Evolutionary conservation across 108 stramenopile genomes (phyloP).

Genomic region (Nitzschia palea): DNA sequence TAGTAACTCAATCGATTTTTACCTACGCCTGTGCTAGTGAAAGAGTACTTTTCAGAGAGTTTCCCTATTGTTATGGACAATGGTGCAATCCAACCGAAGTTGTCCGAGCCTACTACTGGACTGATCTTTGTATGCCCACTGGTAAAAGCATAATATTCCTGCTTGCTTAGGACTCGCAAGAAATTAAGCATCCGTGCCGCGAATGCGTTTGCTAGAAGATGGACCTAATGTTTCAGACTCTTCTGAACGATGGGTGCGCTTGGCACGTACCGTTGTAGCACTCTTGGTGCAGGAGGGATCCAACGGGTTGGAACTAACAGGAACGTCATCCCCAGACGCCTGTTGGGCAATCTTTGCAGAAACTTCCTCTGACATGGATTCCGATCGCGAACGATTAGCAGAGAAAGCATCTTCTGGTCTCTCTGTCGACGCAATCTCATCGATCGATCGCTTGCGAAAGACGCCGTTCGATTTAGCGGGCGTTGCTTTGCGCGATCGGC

Average conservation of each 20-base stretch:
- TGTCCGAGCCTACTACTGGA: too few species aligned
- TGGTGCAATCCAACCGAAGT: too few species aligned
- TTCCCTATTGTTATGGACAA: too few species aligned
- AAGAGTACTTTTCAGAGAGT: too few species aligned
- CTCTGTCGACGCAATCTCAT: conserved; percentile 11
- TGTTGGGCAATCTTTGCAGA: conserved; percentile 20
- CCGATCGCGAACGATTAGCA: conserved; percentile 17
- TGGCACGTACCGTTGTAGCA: conserved; percentile 11
- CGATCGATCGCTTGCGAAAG: conserved; percentile 28
- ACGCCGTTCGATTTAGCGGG: neutral
- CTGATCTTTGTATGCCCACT: too few species aligned
- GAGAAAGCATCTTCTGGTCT: neutral
- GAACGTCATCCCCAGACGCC: neutral
- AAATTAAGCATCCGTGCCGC: neutral
- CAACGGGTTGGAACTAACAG: too few species aligned
- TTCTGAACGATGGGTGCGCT: conserved; percentile 6
- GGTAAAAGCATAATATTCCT: too few species aligned
- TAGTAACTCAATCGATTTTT: too few species aligned
- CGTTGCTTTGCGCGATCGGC: conserved; percentile 1
- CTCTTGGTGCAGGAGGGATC: too few species aligned
- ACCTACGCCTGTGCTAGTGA: too few species aligned
- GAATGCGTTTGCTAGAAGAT: conserved; percentile 8
- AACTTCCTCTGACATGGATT: conserved; percentile 22
- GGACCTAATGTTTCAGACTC: neutral
- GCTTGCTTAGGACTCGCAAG: too few species aligned